These are phyloP conservation scores for Hydrangea macrophylla DNA, from an alignment of 148 eudicot genomes.

Conservation along the genomic window DNA sequence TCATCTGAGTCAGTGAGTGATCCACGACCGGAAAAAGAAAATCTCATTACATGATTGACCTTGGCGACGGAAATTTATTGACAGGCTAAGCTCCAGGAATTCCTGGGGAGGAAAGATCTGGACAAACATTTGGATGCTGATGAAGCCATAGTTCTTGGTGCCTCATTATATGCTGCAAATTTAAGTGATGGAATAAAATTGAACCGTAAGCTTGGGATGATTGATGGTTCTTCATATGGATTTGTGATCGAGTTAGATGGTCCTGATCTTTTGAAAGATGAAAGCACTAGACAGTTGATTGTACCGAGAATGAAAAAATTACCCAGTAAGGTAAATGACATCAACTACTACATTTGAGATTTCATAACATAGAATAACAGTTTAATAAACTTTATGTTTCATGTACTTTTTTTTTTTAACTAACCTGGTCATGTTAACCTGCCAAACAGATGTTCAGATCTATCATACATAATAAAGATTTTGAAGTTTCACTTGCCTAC, in stretches of 20 bases:
- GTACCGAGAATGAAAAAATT: conserved; percentile 87
- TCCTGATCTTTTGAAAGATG: conserved; percentile 70
- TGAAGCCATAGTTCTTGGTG: conserved; percentile 93
- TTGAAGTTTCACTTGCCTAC: conserved; percentile 77
- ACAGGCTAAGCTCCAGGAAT: conserved; percentile 92
- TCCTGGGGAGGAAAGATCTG: conserved; percentile 82
- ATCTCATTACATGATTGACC: background rate
- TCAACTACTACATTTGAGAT: background rate
- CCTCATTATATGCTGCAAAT: conserved; percentile 93
- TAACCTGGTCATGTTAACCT: conserved; percentile 10
- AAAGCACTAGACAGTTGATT: conserved; percentile 66
- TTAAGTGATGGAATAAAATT: conserved; percentile 95
- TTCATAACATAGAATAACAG: background rate
- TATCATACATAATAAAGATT: conserved; percentile 72
- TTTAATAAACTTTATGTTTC: background rate
- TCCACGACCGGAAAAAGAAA: too few species aligned
- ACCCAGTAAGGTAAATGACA: conserved; percentile 73
- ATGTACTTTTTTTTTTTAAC: conserved; percentile 7
- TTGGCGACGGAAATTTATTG: conserved; percentile 5
- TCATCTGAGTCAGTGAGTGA: background rate
- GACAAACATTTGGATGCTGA: conserved; percentile 97
- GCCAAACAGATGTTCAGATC: conserved; percentile 74
- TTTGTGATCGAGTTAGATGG: conserved; percentile 82
- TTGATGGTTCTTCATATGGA: conserved; percentile 92
- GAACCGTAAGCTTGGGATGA: conserved; percentile 92